phyloP scores from a whole-genome alignment of 805 yeast species.

The Wickerhamiella kurtzmanii region DNA sequence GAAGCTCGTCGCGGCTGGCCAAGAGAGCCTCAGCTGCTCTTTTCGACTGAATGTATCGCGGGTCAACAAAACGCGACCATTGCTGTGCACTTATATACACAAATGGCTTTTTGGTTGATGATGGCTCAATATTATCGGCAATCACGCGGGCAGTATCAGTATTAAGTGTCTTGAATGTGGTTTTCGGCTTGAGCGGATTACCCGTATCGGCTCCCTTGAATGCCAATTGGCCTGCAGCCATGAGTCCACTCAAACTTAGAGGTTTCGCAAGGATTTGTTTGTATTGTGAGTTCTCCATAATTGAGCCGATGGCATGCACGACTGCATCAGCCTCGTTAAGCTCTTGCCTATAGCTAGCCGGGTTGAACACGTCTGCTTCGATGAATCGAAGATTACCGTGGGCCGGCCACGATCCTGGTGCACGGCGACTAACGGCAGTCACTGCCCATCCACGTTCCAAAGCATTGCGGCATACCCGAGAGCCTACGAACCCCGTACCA shows the following conservation, averaged over 20 bases:
- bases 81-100: conserved; percentile 74
- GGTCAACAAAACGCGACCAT: conserved; percentile 53
- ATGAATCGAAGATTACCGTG: conserved; percentile 36
- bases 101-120: conserved; percentile 27
- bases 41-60: conserved; percentile 61
- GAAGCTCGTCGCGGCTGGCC: conserved; percentile 35
- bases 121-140: conserved; percentile 4
- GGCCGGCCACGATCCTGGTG: conserved; percentile 29
- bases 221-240: conserved; percentile 4
- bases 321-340: conserved; percentile 46
- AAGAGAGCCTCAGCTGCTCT: conserved; percentile 51
- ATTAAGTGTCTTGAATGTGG: conserved; percentile 6
- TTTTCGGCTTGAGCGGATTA: conserved; percentile 13
- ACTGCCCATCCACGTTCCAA: conserved; percentile 29
- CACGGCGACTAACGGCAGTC: conserved; percentile 39
- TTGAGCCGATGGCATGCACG: conserved; percentile 70
- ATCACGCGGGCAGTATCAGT: conserved; percentile 4
- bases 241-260: conserved; percentile 6
- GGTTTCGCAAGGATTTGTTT: conserved; percentile 32
- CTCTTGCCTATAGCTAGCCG: conserved; percentile 38
- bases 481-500: conserved; percentile 68
- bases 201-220: conserved; percentile 37
- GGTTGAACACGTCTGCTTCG: conserved; percentile 51
- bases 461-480: conserved; percentile 30
- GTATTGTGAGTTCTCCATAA: conserved; percentile 55